A percentile compares a stretch with the other conserved stretches of the same genome.
phyloP scores from a whole-genome alignment of 371 early-diverging fungal species.

The Mortierella sp. region DNA sequence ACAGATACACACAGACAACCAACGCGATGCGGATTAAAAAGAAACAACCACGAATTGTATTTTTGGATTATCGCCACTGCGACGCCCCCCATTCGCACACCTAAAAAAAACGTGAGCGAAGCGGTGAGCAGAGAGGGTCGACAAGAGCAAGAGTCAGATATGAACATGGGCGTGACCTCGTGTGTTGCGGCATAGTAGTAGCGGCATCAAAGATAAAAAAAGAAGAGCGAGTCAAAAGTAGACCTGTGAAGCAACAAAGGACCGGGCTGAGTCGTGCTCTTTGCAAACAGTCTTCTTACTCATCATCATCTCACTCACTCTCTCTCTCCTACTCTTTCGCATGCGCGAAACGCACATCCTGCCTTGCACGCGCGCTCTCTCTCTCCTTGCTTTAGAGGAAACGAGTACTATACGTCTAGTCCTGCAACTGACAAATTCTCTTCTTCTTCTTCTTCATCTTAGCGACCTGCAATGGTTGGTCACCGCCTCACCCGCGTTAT shows the following conservation, averaged over 20 bases:
- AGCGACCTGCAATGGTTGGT: neutral
- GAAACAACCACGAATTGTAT: slow-evolving; percentile 11
- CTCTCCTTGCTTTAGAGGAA: neutral
- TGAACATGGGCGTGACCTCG: neutral
- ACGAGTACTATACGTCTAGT: neutral
- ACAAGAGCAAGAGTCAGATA: neutral
- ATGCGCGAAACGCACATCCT: neutral
- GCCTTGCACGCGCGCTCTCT: neutral
- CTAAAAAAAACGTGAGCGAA: slow-evolving; percentile 12
- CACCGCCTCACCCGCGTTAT: neutral
- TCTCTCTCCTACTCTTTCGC: neutral
- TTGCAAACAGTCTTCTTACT: neutral
- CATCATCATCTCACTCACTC: neutral
- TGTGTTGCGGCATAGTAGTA: too few relatives aligned
- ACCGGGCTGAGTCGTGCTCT: neutral
- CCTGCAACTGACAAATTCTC: neutral
- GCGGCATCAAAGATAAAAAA: neutral
- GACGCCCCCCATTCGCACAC: slow-evolving; percentile 4
- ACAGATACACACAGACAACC: neutral
- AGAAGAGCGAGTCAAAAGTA: neutral
- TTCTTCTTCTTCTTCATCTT: neutral
- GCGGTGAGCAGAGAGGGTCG: neutral
- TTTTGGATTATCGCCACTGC: slow-evolving; percentile 39
- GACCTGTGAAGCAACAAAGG: neutral
- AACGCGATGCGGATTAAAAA: neutral